phyloP scores from a whole-genome alignment of 1,284 basidiomycete species.

The Pseudozyma hubeiensis region DNA sequence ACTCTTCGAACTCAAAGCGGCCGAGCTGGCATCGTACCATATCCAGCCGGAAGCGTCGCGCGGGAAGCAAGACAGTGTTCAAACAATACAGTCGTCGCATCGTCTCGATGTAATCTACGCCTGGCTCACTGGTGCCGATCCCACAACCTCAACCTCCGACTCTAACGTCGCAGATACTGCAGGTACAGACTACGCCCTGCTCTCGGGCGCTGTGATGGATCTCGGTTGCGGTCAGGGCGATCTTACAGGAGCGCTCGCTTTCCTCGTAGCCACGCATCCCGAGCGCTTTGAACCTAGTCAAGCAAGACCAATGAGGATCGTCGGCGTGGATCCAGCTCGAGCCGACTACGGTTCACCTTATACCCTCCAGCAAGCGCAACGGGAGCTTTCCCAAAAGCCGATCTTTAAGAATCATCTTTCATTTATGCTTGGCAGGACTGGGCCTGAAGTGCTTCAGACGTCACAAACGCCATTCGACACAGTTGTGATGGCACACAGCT shows the following conservation, averaged over 20 bases:
- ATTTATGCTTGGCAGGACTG: conserved; percentile 23
- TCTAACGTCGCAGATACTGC: neutral
- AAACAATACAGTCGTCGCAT: conserved; percentile 26
- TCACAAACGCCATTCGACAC: conserved; percentile 3
- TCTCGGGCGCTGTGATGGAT: conserved; percentile 24
- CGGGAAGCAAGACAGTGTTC: conserved; percentile 14
- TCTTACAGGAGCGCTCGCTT: conserved; percentile 17
- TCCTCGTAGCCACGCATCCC: neutral
- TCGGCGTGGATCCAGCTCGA: conserved; percentile 22
- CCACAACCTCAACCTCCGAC: neutral
- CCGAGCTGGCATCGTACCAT: conserved; percentile 17
- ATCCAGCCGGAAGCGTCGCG: conserved; percentile 10
- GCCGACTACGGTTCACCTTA: conserved; percentile 23
- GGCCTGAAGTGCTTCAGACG: conserved; percentile 8
- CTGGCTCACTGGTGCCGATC: conserved; percentile 22
- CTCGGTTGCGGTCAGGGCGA: conserved; percentile 34
- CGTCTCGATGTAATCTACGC: conserved; percentile 28
- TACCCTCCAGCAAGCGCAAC: conserved; percentile 30
- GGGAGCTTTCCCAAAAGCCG: conserved; percentile 2
- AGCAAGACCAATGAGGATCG: neutral
- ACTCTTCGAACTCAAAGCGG: conserved; percentile 14
- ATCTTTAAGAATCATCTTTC: conserved; percentile 5
- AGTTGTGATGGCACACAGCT: conserved; percentile 22
- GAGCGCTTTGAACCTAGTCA: neutral
- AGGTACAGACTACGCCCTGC: conserved; percentile 3